Base-by-base conservation (phyloP, 2,329 filamentous ascomycete genomes). In the Elsinoe perseae region DNA sequence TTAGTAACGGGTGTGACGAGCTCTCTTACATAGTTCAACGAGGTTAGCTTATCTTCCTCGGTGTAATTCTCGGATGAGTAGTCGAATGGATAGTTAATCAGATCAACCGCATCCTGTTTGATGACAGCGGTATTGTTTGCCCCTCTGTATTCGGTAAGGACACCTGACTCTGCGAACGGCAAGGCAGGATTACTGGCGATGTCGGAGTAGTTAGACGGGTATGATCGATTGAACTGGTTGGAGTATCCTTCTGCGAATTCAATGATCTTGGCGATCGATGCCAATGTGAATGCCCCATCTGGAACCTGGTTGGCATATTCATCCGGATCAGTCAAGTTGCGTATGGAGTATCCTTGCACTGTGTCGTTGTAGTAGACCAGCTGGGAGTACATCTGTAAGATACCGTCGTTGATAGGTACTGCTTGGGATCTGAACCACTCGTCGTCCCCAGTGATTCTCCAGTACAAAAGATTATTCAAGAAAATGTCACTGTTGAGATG, bases 311-410 rank as follows among this genome's bases (percentile, higher is more conserved):
- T 86, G 7, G 84, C 84, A 62, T 85, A 87, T 65, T 87, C 84
- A 70, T 82, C 80, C 1, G 86, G 86, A 68, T 89, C 86, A 0
- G 86, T 89, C 69, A 86, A 84, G 60, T 89, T 86, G 12, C 70
- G 79, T 42, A 75, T 70, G 58, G 71, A 64, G 52, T 80, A 74
- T 1, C 72, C 72, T 64, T 75, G 77, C 3, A 71, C 73, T 0
- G 78, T 78, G 14, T 77, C 75, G 62, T 87, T 86, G 61, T 72
- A 81, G 43, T 77, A 73, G 1, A 87, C 67, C 0, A 86, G 60
- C 58, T 87, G 75, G 0, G 77, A 74, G 61, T 80, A 85, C 58
- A 86, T 76, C 1, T 79, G 77, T 0, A 84, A 83, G 38, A 84
- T 73, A 0, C 81, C 80, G 59, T 87, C 78, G 48, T 83, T 82